Evolutionary conservation across 2,329 filamentous ascomycete species (phyloP).

Genomic region (Pestalotiopsis sp.): DNA sequence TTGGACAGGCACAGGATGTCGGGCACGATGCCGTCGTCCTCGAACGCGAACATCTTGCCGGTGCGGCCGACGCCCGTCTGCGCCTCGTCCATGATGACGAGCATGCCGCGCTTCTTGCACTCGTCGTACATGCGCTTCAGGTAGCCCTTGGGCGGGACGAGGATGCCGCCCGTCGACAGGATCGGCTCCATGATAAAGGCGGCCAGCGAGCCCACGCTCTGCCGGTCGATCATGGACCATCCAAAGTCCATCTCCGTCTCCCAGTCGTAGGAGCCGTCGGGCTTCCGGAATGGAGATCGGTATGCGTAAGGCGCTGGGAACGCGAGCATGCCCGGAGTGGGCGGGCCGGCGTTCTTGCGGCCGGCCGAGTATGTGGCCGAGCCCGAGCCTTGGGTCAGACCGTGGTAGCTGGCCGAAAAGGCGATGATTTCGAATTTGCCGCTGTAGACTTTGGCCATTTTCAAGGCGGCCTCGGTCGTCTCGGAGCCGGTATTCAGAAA

Average conservation of each 20-base stretch:
- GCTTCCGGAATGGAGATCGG: constrained; percentile 38
- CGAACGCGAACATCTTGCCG: constrained; percentile 61
- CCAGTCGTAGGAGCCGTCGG: constrained; percentile 8
- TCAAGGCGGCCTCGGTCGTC: constrained; percentile 62
- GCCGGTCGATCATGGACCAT: constrained; percentile 61
- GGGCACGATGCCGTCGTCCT: constrained; percentile 48
- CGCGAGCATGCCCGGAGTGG: constrained; percentile 57
- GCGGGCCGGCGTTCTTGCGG: constrained; percentile 44
- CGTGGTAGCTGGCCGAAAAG: constrained; percentile 61
- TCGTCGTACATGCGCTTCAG: constrained; percentile 52
- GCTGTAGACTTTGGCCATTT: constrained; percentile 64
- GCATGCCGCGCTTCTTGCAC: constrained; percentile 56
- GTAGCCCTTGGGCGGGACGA: constrained; percentile 57
- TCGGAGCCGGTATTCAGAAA: constrained; percentile 61
- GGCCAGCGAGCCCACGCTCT: constrained; percentile 61
- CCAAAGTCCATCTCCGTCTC: constrained; percentile 24
- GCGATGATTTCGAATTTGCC: constrained; percentile 67
- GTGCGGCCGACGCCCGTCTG: constrained; percentile 60
- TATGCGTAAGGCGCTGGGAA: constrained; percentile 65
- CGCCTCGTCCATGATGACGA: constrained; percentile 62
- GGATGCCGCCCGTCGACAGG: constrained; percentile 58
- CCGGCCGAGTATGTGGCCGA: constrained; percentile 58
- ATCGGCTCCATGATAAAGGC: constrained; percentile 67
- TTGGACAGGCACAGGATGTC: constrained; percentile 56
- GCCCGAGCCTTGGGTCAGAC: constrained; percentile 56